Base-by-base conservation (phyloP, 106 monocot genomes). In the Dioscorea alata region DNA sequence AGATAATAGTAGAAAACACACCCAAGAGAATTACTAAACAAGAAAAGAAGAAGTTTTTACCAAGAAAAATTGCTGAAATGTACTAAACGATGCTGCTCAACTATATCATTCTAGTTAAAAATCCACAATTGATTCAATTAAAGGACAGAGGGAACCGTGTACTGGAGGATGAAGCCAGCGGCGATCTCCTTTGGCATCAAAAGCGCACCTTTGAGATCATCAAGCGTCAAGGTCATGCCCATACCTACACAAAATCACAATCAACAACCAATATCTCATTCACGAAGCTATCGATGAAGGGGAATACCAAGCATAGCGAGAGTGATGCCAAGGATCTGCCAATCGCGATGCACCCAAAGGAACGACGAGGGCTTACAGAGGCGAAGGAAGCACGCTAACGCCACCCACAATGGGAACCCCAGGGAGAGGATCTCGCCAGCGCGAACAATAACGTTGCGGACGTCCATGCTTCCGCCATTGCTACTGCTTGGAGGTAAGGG, bases 181-280 rank as follows among this genome's bases (percentile, higher is more conserved):
- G 76, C 61, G 64, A 91, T 61, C 69, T 95, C 85, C 79, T 77
- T 90, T 49, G 94, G 94, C 94, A 95, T 95, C 81, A 86, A 56
- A 18, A 91, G 59, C 15, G 88, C 95, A 18, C 71, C 69, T 67
- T 50, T 83, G 34, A 95, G 82, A 81, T 95, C 94, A 56, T 88
- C 74, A 17, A 91, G 81, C 15, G 95, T 95, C 63, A 95, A 57
- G 1, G 95, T 91, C 88, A 95, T 95, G 10, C 95, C 95, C 95
- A 95, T 95, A 53, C 94, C 94, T 94, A 49, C 51, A 57, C 18
- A 24, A 50, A 48, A 54, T 6, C 20, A 66, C 2, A 48, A 21
- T n/a, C 12, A 32, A 66, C 17, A 2, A 66, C 23, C 4, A 60
- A 59, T 6, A 42, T 3, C 42, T 42, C 42, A 10, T 42, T 42